Evolutionary conservation across 345 rosid genomes (phyloP), one percentile per base, ranked within the genome.

Genomic region (Salix viminalis): DNA sequence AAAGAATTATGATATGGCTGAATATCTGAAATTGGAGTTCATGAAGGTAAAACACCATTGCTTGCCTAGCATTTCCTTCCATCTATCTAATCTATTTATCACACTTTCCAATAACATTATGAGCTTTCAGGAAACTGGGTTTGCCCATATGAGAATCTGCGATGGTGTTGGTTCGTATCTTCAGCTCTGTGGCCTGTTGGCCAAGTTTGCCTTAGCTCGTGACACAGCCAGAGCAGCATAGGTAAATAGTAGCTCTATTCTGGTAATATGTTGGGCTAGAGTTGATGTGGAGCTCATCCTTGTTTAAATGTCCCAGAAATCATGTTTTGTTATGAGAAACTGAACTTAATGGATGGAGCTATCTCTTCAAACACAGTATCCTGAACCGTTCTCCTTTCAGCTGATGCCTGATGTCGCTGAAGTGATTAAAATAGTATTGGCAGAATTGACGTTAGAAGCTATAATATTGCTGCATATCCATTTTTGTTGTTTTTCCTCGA

Each of bases 161-260:
- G 96, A 96, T 83, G 97, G 99, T 32, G 98, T 96, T 69, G 99
- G 99, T 70, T 92, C 99, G 16, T 93, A 91, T 83, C 98, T 96
- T 85, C 99, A 96, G 84, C 84, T 96, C 9, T 91, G 97, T 10
- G 97, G 99, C 62, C 97, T 96, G 71, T 84, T 96, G 58, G 96
- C 98, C 30, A 96, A 96, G 88, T 84, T 96, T 66, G 88, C 98
- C 23, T 58, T 86, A 26, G 97, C 81, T 76, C 85, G 96, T 42
- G 88, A 93, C 79, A 90, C 91, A 34, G 97, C 98, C 21, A 93
- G 89, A 85, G 92, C 96, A 77, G 80, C 85, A 34, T 91, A 87
- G 80, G 80, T 46, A 64, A 62, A 65, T 67, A 26, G 36, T n/a
- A 67, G 56, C 24, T 44, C 61, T 24, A 60, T 30, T 39, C 23